Evolutionary conservation across 768 basidiomycete species (phyloP).

Genomic region (Hericium alpestre): DNA sequence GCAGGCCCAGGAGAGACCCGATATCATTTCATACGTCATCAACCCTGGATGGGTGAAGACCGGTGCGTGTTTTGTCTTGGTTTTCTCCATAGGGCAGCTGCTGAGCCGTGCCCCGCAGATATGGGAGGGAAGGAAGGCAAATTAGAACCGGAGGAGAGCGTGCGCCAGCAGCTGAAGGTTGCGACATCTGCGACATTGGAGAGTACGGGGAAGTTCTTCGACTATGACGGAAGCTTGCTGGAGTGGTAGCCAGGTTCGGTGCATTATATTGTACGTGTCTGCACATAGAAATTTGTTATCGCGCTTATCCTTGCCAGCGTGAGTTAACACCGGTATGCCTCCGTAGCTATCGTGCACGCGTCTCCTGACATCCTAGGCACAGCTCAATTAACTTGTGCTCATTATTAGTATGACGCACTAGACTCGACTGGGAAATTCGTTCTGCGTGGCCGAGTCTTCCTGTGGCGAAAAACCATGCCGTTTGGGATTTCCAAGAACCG

Average conservation of each 20-base stretch:
- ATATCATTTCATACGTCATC: constrained; percentile 22
- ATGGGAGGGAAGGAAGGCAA: constrained; percentile 24
- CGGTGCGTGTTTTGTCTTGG: not conserved
- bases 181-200: constrained; percentile 16
- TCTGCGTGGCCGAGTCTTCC: too few relatives aligned
- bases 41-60: constrained; percentile 33
- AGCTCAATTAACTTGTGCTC: too few relatives aligned
- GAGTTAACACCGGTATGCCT: too few relatives aligned
- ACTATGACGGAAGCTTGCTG: not conserved
- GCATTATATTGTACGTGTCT: not conserved
- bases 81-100: not conserved
- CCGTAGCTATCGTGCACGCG: too few relatives aligned
- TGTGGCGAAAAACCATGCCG: too few relatives aligned
- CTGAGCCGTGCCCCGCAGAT: constrained; percentile 11
- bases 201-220: constrained; percentile 23
- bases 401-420: too few relatives aligned
- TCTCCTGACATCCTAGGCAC: too few relatives aligned
- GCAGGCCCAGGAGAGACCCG: constrained; percentile 23
- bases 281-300: not conserved
- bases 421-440: too few relatives aligned
- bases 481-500: too few relatives aligned
- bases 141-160: constrained; percentile 22
- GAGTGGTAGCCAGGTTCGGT: not conserved
- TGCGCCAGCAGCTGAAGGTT: constrained; percentile 18
- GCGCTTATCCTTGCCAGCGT: not conserved